These are phyloP conservation scores for Herpetomonas tarakana DNA, from an alignment of 208 protist genomes.

Conservation along the genomic window DNA sequence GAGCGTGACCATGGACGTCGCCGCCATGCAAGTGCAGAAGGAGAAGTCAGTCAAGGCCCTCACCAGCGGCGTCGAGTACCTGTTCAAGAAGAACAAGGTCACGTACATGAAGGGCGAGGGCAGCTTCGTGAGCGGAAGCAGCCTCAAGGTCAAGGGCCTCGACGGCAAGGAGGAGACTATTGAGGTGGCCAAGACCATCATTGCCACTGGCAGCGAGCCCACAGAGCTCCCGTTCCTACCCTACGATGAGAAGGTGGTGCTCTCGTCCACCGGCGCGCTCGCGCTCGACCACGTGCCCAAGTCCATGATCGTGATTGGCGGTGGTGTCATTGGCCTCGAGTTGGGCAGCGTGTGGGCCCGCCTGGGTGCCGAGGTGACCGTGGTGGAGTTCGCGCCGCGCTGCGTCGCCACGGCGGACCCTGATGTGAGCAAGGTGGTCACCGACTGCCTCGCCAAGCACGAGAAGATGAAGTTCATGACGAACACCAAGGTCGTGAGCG, in stretches of 20 bases:
- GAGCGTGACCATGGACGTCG: conserved; percentile 92
- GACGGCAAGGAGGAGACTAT: conserved; percentile 92
- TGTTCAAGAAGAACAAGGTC: conserved; percentile 99
- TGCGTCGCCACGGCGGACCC: conserved; percentile 89
- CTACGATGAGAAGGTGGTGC: conserved; percentile 97
- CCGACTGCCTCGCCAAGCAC: conserved; percentile 79
- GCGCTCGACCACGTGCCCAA: conserved; percentile 95
- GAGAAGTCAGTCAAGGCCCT: conserved; percentile 94
- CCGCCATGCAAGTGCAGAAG: conserved; percentile 97
- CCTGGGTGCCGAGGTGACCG: conserved; percentile 97
- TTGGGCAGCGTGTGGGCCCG: conserved; percentile 98
- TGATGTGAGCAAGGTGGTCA: conserved; percentile 80
- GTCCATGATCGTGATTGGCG: conserved; percentile 98
- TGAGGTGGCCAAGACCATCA: conserved; percentile 96
- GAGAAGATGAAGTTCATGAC: conserved; percentile 92
- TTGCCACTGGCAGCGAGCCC: conserved; percentile 98
- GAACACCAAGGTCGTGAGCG: conserved; percentile 87
- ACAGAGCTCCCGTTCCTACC: conserved; percentile 90
- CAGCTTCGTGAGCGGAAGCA: conserved; percentile 68
- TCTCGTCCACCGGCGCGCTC: conserved; percentile 98
- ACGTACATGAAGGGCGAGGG: conserved; percentile 96
- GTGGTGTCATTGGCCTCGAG: conserved; percentile 99
- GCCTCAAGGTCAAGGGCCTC: conserved; percentile 73
- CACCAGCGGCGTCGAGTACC: conserved; percentile 96
- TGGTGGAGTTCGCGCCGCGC: conserved; percentile 96